phyloP scores from a whole-genome alignment of 2,329 filamentous ascomycete genomes.

The Phaeomoniella chlamydospora region DNA sequence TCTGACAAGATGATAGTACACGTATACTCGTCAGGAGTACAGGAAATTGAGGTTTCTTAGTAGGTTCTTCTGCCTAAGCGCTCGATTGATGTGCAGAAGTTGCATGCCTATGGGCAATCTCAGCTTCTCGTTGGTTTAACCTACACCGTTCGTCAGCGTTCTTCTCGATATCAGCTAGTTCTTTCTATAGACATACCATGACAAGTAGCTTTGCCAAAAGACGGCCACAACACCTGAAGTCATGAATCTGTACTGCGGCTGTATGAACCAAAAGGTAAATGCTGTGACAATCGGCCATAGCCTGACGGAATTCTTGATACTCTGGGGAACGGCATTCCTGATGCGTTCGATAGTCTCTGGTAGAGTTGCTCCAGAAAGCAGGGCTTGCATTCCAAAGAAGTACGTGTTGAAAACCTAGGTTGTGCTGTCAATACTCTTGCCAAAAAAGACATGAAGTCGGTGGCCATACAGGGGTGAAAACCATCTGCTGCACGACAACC shows the following conservation, averaged over 20 bases:
- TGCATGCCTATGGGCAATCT: neutral
- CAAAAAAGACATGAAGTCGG: too few relatives aligned
- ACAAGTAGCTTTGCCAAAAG: conserved; percentile 86
- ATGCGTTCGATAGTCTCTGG: conserved; percentile 56
- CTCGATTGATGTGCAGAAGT: neutral
- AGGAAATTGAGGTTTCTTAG: too few relatives aligned
- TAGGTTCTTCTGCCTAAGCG: too few relatives aligned
- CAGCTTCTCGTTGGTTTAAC: neutral
- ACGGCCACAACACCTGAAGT: conserved; percentile 70
- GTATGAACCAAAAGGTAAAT: conserved; percentile 73
- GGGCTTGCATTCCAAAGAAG: conserved; percentile 68
- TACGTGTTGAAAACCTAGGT: conserved; percentile 51
- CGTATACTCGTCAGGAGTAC: too few relatives aligned
- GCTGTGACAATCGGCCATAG: conserved; percentile 81
- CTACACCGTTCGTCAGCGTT: too few relatives aligned
- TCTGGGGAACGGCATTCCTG: conserved; percentile 59
- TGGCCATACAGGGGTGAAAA: conserved; percentile 72
- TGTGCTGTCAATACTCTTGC: neutral
- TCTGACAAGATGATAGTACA: too few relatives aligned
- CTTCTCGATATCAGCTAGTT: too few relatives aligned
- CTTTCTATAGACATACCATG: conserved; percentile 30
- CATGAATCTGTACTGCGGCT: conserved; percentile 63
- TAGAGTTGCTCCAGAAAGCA: conserved; percentile 54
- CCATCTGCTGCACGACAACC: conserved; percentile 62
- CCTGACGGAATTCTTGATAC: conserved; percentile 66